These are phyloP conservation scores for Fusarium clavum DNA, from an alignment of 2,329 filamentous ascomycete genomes.

Conservation along the genomic window DNA sequence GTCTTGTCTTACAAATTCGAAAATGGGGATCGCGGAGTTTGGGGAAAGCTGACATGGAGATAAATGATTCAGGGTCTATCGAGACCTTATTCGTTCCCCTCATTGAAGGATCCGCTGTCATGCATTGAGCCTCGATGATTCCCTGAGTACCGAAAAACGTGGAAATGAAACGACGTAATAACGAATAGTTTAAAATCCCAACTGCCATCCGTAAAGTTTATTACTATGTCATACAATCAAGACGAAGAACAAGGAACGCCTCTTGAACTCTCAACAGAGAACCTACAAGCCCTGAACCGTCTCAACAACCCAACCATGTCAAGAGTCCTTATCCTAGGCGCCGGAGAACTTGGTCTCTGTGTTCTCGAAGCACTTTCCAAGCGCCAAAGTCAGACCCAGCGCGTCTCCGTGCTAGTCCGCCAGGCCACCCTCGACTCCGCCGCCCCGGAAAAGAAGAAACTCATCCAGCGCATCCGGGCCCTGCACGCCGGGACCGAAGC, in stretches of 20 bases:
- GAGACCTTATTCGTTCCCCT: background rate
- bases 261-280: conserved; percentile 44
- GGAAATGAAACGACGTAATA: background rate
- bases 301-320: conserved; percentile 35
- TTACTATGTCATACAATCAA: conserved; percentile 22
- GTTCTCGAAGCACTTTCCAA: conserved; percentile 63
- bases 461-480: conserved; percentile 50
- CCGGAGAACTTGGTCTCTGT: conserved; percentile 72
- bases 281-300: conserved; percentile 42
- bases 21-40: conserved; percentile 13
- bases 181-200: conserved; percentile 36
- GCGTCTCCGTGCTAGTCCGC: conserved; percentile 66
- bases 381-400: conserved; percentile 29
- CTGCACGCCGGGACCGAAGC: conserved; percentile 56
- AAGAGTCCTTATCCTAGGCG: conserved; percentile 69
- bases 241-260: conserved; percentile 14
- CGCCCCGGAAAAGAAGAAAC: conserved; percentile 52
- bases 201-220: background rate
- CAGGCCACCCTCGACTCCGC: conserved; percentile 57
- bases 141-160: background rate
- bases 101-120: conserved; percentile 7
- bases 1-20: background rate
- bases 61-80: background rate
- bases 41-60: conserved; percentile 17
- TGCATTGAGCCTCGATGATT: background rate